Base-by-base conservation (phyloP, 1,139 yeast species). In the Nadsonia commutata region DNA sequence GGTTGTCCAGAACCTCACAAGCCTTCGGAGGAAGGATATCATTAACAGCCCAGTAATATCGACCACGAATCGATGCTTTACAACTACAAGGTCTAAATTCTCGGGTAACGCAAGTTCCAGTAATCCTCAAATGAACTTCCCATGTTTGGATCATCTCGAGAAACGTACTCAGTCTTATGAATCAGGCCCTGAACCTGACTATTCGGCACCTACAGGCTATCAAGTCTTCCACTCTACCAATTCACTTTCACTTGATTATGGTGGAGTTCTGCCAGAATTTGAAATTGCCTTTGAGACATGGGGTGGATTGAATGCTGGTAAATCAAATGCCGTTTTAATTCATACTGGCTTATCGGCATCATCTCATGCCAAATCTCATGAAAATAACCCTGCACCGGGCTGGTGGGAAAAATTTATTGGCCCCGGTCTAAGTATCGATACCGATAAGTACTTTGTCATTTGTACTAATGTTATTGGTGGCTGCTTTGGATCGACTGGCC, bases 351-450 rank as follows among this genome's bases (percentile, higher is more conserved):
- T 86, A 31, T 83, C 94, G 0, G 95, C 96, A 0, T 82, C 94
- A 0, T 83, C 95, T 1, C 97, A 86, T 62, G 97, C 95, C n/a
- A 82, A 76, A 54, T 82, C 95, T 2, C 94, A 84, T 49, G 66
- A 71, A 0, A 67, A 72, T 33, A 86, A 86, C 58, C 59, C 74
- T 2, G 74, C 74, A 50, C 76, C 78, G 4, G 97, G 97, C 9
- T 86, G 97, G 97, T 86, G 97, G 97, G 96, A 86, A 56, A 71
- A 77, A 45, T 86, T 86, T 58, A 85, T 86, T 46, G 97, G 97
- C 0, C 81, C 94, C 0, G 90, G 80, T 3, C 70, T 72, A 46
- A 76, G 80, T 49, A 63, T 86, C 45, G 96, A 86, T 56, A 86
- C 96, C 1, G 65, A 81, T 53, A 80, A 79, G 59, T 84, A 70